Evolutionary conservation across 2,329 filamentous ascomycete species (phyloP).

Genomic region (Hyphodiscus sp.): DNA sequence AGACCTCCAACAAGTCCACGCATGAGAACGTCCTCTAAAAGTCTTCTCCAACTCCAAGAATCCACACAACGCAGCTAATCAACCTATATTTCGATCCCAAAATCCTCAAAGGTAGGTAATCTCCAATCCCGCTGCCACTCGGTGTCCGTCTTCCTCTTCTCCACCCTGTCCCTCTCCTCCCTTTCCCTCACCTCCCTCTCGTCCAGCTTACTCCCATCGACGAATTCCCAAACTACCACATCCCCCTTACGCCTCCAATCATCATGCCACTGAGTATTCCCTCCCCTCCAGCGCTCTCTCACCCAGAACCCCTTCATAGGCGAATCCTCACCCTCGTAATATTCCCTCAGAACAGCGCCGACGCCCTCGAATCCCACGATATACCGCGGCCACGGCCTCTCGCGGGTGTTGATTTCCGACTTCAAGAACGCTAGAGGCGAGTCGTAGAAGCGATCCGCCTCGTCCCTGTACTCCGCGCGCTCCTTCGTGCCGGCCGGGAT

Average conservation of each 20-base stretch:
- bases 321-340: constrained; percentile 32
- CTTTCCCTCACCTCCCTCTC: background rate
- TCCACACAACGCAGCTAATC: background rate
- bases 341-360: constrained; percentile 40
- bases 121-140: background rate
- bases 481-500: constrained; percentile 51
- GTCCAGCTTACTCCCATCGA: constrained; percentile 6
- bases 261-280: constrained; percentile 58
- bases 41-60: background rate
- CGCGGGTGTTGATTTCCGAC: constrained; percentile 22
- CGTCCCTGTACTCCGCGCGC: constrained; percentile 69
- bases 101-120: background rate
- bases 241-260: constrained; percentile 50
- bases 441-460: constrained; percentile 85
- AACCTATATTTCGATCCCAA: background rate
- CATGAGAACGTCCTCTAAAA: too few species aligned
- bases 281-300: constrained; percentile 46
- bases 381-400: constrained; percentile 45
- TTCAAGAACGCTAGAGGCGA: constrained; percentile 52
- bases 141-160: background rate
- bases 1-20: too few species aligned
- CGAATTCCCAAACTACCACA: constrained; percentile 52
- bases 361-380: constrained; percentile 57
- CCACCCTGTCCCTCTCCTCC: background rate
- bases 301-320: constrained; percentile 36